Base-by-base conservation (phyloP, 129 eudicot species). In the Kitagawia praeruptora region DNA sequence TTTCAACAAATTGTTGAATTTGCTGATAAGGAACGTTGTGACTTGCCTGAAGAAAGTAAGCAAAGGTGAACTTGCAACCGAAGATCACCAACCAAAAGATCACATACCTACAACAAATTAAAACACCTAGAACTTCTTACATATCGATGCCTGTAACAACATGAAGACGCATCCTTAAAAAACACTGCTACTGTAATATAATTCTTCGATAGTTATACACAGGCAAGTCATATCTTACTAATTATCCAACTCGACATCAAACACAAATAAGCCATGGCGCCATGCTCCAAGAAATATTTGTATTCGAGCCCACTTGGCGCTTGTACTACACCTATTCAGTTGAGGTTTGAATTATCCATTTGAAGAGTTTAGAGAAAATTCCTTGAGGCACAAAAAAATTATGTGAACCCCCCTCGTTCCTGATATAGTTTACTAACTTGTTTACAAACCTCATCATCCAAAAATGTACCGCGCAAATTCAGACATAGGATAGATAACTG, bases 11-110 rank as follows among this genome's bases (percentile, higher is more conserved):
- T 15, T 63, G 27, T 28, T 41, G 5, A 70, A 42, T 3, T 48
- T 9, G 58, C 71, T 25, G 70, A 74, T 40, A 70, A 74, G 34
- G 77, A 76, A 40, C 23, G 77, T 34, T 28, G 84, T 48, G 54
- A 76, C 97, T 95, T 80, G 80, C 99, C 96, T 95, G 99, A 75
- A 95, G 96, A 81, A 95, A 95, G 83, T 95, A 95, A 38, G 99
- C 91, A 78, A 95, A 95, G 1, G 93, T 83, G 77, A 92, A 95
- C 81, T 95, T 95, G 96, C 96, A 92, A n/a, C 80, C 90, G 80
- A 95, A 92, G 81, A 95, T 90, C 87, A 92, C 97, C 86, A 92
- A 64, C 99, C 99, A 95, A 81, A 82, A 95, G 78, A 89, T 86
- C 85, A 89, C 94, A 79, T 95, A 95, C 86, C 99, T 92, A 88